Evolutionary conservation across 208 protist genomes (phyloP), one percentile per base, ranked within the genome.

Genomic region (Leishmania tropica): DNA sequence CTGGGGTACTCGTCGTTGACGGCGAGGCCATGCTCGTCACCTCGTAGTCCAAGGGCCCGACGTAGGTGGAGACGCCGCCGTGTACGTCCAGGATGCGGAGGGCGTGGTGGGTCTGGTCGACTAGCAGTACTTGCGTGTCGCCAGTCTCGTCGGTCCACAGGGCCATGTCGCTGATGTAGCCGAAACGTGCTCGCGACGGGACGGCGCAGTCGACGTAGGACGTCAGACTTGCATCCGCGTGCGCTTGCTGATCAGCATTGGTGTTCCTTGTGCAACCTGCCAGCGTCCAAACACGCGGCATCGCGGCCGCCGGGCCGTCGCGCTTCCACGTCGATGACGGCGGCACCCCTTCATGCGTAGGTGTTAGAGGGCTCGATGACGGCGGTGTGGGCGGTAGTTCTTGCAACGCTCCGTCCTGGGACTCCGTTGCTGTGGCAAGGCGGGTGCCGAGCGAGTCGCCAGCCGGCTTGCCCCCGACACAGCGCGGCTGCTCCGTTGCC

Each of bases 241-340:
- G 19, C 3, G 65, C 45, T 13, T 10, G 31, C 35, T 53, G n/a
- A 68, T 54, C 62, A n/a, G 24, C 42, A 70, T 37, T 42, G 45
- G 24, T 54, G 45, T n/a, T 53, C 47, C 31, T 31, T 48, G 67
- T 77, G 54, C 78, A 77, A 15, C 89, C 92, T n/a, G 89, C 88
- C 47, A 95, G 75, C 71, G 91, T 95, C 89, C 87, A 95, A 53
- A 95, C 89, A 78, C 89, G 86, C 45, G 82, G 83, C 47, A 77
- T 56, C 11, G 54, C 82, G 11, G 53, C n/a, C 31, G 72, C 42
- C 8, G 56, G n/a, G 35, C 53, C 64, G 45, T 37, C 48, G n/a
- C 45, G 42, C 28, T 74, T 47, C 70, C 70, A 54, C 28, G 24
- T 5, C 70, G 45, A 74, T 74, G 68, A 48, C 40, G 45, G 45